These are phyloP conservation scores for Acacia pycnantha DNA, from an alignment of 331 rosid species.

Conservation along the genomic window DNA sequence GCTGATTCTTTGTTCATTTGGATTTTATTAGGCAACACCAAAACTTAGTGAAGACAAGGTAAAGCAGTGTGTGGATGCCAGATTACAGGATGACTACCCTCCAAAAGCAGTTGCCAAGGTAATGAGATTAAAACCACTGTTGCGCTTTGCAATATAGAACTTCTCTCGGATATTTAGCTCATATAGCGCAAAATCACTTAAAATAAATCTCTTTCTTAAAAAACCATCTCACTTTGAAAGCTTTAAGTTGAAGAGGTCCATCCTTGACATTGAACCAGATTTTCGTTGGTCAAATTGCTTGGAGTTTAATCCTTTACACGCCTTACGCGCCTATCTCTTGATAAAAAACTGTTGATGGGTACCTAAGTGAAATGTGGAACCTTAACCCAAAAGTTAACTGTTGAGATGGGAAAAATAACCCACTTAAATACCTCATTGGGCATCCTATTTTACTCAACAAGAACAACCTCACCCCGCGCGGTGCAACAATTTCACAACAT, in stretches of 20 bases:
- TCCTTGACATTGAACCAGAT: background rate
- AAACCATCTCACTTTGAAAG: background rate
- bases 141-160: no score
- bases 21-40: slow-evolving; percentile 69
- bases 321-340: background rate
- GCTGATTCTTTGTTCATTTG: slow-evolving; percentile 29
- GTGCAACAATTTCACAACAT: no score
- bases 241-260: background rate
- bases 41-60: slow-evolving; percentile 85
- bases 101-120: slow-evolving; percentile 86
- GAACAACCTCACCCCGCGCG: no score
- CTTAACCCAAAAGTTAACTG: background rate
- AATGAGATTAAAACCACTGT: slow-evolving; percentile 11
- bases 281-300: background rate
- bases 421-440: background rate
- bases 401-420: background rate
- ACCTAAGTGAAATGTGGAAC: background rate
- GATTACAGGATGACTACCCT: slow-evolving; percentile 66
- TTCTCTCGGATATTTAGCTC: no score
- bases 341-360: background rate
- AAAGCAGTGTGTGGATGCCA: slow-evolving; percentile 74
- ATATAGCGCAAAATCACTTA: background rate
- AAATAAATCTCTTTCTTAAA: background rate
- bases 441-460: background rate
- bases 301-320: background rate